Percentiles rank a stretch among this genome's conserved stretches.
Conservation (phyloP, 2,329 filamentous ascomycete species). For the Fusarium penzigii region DNA sequence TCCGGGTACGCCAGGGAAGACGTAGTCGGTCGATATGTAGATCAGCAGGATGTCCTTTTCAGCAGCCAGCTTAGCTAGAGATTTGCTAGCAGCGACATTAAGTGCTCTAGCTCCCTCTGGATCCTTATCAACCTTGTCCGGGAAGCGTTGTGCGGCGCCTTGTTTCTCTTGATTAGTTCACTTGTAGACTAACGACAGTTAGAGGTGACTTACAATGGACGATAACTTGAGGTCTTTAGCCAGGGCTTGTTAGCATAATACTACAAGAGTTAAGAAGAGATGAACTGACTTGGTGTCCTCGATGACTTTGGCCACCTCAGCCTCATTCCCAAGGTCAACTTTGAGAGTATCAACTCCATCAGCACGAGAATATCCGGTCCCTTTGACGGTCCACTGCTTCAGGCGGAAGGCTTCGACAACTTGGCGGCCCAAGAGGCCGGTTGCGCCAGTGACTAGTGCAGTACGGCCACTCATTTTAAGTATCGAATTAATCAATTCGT, state of each 20-base stretch:
- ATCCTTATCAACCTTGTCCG: constrained; percentile 81
- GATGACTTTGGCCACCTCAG: constrained; percentile 51
- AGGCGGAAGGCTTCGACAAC: constrained; percentile 70
- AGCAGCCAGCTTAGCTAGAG: constrained; percentile 67
- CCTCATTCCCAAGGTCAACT: constrained; percentile 50
- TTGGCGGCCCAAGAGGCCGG: constrained; percentile 79
- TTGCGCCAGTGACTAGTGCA: constrained; percentile 80
- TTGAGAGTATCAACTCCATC: constrained; percentile 68
- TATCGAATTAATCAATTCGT: too few relatives aligned
- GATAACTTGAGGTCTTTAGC: constrained; percentile 68
- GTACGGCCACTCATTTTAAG: constrained; percentile 36
- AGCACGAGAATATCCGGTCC: constrained; percentile 73
- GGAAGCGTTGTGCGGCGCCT: constrained; percentile 87
- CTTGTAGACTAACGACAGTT: neutral
- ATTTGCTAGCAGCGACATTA: constrained; percentile 71
- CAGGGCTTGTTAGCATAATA: constrained; percentile 3
- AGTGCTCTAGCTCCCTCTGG: constrained; percentile 72
- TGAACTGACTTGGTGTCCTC: constrained; percentile 53
- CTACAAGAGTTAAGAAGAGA: neutral
- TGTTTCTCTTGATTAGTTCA: constrained; percentile 2
- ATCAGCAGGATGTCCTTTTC: constrained; percentile 63
- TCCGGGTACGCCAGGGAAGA: constrained; percentile 72
- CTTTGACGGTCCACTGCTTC: constrained; percentile 64
- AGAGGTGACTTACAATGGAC: constrained; percentile 69
- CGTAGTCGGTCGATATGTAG: constrained; percentile 83